These are phyloP conservation scores for Aquilaria sinensis DNA, from an alignment of 345 rosid species.

Conservation along the genomic window DNA sequence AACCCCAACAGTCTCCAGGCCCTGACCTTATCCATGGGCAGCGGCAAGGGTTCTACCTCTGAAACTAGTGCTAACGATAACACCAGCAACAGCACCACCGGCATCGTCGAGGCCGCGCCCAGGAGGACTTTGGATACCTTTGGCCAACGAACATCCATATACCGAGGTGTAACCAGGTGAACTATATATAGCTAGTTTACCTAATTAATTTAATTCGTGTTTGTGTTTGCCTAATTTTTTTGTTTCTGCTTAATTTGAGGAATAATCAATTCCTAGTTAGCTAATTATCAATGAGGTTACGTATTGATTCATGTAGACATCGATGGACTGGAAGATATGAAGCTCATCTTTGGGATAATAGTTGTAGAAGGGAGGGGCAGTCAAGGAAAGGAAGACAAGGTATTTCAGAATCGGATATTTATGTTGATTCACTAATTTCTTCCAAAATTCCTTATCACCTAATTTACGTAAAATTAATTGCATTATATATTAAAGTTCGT, in stretches of 20 bases:
- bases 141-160: constrained; percentile 95
- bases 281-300: neutral
- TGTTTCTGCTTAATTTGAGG: neutral
- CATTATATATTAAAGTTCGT: neutral
- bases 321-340: constrained; percentile 99
- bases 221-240: neutral
- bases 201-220: neutral
- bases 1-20: constrained; percentile 69
- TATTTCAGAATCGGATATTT: constrained; percentile 6
- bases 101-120: constrained; percentile 57
- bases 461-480: neutral
- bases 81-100: constrained; percentile 33
- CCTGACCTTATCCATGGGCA: constrained; percentile 89
- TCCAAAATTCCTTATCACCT: neutral
- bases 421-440: too few species aligned
- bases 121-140: constrained; percentile 88
- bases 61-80: constrained; percentile 65
- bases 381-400: constrained; percentile 99
- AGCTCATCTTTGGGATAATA: constrained; percentile 99
- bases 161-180: constrained; percentile 97
- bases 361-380: constrained; percentile 98
- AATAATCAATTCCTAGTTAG: neutral
- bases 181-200: neutral
- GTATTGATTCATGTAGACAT: constrained; percentile 46
- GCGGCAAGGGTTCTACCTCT: constrained; percentile 53